These are phyloP conservation scores for Oligophagozyma castellii DNA, from an alignment of 1,139 yeast species.

Conservation along the genomic window DNA sequence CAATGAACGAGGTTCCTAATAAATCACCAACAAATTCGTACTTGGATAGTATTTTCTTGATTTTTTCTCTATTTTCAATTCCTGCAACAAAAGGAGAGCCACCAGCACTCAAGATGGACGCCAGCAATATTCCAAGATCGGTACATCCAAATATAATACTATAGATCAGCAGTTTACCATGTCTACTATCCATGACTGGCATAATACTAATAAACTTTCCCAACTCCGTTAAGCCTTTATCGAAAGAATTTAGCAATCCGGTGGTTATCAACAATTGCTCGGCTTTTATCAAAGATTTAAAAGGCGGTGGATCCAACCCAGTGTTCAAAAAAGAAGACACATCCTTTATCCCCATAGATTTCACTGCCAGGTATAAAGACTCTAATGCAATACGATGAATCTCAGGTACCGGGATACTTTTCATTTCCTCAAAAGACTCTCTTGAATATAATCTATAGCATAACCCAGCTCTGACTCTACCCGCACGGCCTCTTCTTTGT, in stretches of 20 bases:
- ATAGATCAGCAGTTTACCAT: constrained; percentile 68
- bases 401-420: constrained; percentile 72
- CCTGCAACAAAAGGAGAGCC: constrained; percentile 50
- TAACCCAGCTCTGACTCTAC: constrained; percentile 74
- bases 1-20: constrained; percentile 46
- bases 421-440: constrained; percentile 46
- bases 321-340: constrained; percentile 55
- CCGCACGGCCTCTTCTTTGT: constrained; percentile 97
- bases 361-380: constrained; percentile 67
- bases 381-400: constrained; percentile 74
- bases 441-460: constrained; percentile 72
- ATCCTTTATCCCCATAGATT: constrained; percentile 72
- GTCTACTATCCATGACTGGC: constrained; percentile 69
- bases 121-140: constrained; percentile 60
- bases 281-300: constrained; percentile 46
- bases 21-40: constrained; percentile 52
- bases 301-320: constrained; percentile 73
- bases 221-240: constrained; percentile 46
- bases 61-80: constrained; percentile 49
- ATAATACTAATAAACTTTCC: constrained; percentile 73
- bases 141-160: constrained; percentile 77
- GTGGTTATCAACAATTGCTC: constrained; percentile 46
- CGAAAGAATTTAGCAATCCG: constrained; percentile 52
- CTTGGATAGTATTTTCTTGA: constrained; percentile 37
- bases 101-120: constrained; percentile 62